These are phyloP conservation scores for Flaveria robusta DNA, from an alignment of 129 eudicot species.

Conservation along the genomic window DNA sequence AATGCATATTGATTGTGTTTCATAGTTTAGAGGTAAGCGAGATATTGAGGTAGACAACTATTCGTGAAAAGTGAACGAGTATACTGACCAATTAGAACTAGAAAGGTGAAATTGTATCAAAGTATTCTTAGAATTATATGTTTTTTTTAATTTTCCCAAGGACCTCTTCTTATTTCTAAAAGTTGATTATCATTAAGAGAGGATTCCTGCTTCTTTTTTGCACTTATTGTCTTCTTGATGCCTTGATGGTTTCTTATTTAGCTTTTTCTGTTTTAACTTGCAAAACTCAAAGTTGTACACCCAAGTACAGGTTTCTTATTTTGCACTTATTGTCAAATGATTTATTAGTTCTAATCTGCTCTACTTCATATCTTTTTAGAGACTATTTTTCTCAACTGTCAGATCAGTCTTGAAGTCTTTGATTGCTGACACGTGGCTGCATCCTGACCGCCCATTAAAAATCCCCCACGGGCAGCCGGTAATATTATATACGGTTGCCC, in stretches of 20 bases:
- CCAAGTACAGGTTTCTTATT: no score
- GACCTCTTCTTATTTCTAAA: neutral
- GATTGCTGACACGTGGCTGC: no score
- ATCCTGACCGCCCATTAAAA: no score
- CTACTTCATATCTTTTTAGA: neutral
- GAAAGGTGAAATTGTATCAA: neutral
- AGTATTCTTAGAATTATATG: neutral
- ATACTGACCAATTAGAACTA: slow-evolving; percentile 15
- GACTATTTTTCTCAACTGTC: no score
- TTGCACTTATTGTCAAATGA: no score
- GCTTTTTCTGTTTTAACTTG: neutral
- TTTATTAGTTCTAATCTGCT: neutral
- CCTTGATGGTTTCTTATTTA: neutral
- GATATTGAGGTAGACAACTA: no score
- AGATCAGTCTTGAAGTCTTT: no score
- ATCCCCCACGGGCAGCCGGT: no score
- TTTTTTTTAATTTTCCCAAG: neutral
- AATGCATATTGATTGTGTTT: neutral
- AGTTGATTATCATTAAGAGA: neutral
- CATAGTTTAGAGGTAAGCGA: neutral
- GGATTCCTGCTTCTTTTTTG: neutral
- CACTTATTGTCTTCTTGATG: neutral
- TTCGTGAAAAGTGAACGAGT: neutral
- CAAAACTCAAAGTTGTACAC: neutral
- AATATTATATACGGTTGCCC: no score